These are phyloP conservation scores for Vaccinium vitisidaea DNA, from an alignment of 148 eudicot species.

Conservation along the genomic window DNA sequence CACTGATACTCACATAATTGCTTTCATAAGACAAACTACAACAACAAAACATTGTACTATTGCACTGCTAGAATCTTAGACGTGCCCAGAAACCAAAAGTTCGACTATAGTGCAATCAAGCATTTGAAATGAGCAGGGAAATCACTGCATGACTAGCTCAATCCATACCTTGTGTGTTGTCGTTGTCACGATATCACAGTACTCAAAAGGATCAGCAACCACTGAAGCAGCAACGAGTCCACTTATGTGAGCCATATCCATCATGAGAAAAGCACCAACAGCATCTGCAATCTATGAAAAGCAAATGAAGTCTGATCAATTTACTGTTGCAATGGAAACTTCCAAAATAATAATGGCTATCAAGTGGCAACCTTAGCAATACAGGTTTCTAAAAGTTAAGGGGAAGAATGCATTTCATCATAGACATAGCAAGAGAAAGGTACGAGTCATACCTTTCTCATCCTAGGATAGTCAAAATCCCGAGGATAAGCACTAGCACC, in stretches of 20 bases:
- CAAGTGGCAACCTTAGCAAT: neutral
- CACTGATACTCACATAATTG: neutral
- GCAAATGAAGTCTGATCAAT: conserved; percentile 17
- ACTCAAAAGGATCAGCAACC: conserved; percentile 80
- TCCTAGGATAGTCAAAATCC: conserved; percentile 88
- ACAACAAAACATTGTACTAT: neutral
- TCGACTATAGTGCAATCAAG: neutral
- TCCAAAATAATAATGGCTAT: no score
- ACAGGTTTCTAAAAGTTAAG: neutral
- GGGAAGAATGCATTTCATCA: neutral
- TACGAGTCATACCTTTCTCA: conserved; percentile 80
- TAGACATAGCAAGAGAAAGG: neutral
- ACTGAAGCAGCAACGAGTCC: conserved; percentile 97
- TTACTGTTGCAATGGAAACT: conserved; percentile 10
- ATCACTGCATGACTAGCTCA: neutral
- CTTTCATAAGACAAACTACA: no score
- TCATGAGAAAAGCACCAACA: conserved; percentile 90
- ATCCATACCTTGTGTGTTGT: conserved; percentile 89
- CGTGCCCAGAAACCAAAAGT: neutral
- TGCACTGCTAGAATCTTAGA: neutral
- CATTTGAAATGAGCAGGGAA: neutral
- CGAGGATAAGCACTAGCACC: conserved; percentile 98
- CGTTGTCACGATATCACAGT: conserved; percentile 87
- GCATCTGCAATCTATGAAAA: conserved; percentile 70
- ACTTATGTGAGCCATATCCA: conserved; percentile 98